A percentile compares a stretch with the other conserved stretches of the same genome.
Conservation (phyloP, 495 filamentous ascomycete species). For the Podospora australis region DNA sequence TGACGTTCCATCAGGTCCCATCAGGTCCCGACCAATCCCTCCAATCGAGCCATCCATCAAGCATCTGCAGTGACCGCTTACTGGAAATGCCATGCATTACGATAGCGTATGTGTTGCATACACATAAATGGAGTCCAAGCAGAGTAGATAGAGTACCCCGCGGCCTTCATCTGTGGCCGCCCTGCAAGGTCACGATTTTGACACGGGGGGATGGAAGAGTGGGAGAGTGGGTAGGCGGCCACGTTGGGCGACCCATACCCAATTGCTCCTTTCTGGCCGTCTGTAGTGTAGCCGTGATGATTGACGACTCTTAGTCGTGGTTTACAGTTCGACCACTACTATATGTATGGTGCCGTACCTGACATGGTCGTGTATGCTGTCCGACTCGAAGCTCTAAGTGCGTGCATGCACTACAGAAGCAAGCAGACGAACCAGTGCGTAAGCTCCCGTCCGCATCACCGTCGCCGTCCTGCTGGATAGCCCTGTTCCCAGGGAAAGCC, state of each 20-base stretch:
- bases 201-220: not conserved
- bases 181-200: slow-evolving; percentile 11
- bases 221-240: slow-evolving; percentile 3
- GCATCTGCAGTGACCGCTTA: slow-evolving; percentile 1
- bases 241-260: slow-evolving; percentile 11
- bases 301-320: not conserved
- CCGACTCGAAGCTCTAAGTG: slow-evolving; percentile 11
- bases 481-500: slow-evolving; percentile 1
- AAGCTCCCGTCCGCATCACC: slow-evolving; percentile 3
- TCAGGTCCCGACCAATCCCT: not conserved
- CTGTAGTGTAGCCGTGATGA: slow-evolving; percentile 1
- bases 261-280: slow-evolving; percentile 4
- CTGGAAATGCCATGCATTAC: slow-evolving; percentile 8
- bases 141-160: slow-evolving; percentile 5
- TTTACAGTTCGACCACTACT: no score
- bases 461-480: slow-evolving; percentile 7
- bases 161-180: slow-evolving; percentile 12
- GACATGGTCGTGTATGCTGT: slow-evolving; percentile 18
- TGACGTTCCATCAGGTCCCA: no score
- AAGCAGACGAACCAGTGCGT: slow-evolving; percentile 6
- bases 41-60: not conserved
- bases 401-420: slow-evolving; percentile 5
- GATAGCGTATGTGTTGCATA: slow-evolving; percentile 7
- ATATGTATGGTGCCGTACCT: no score
- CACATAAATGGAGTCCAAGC: not conserved